Conservation (phyloP, 371 early-diverging fungal genomes). For the Lichtheimia corymbifera region DNA sequence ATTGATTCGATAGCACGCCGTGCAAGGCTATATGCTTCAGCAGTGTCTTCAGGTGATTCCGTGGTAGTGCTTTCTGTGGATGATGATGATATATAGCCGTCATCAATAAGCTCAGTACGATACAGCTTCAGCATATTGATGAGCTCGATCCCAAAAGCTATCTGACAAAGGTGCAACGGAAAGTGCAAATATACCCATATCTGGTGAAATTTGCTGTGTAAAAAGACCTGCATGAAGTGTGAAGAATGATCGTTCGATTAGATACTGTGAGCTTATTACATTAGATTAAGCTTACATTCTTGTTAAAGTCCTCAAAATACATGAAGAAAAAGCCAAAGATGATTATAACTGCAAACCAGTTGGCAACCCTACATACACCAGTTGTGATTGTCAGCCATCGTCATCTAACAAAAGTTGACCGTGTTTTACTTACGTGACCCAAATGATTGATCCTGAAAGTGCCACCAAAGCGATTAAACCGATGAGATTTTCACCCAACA, state of each 20-base stretch:
- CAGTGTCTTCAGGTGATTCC: background rate
- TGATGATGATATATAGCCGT: background rate
- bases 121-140: background rate
- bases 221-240: background rate
- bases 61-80: too few species aligned
- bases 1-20: background rate
- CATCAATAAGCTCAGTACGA: background rate
- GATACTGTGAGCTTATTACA: too few species aligned
- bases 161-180: background rate
- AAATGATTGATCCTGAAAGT: conserved; percentile 25
- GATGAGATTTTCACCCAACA: conserved; percentile 55
- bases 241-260: too few species aligned
- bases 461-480: conserved; percentile 44
- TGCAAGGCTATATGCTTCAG: background rate
- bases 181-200: background rate
- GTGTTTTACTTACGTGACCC: conserved; percentile 26
- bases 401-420: background rate
- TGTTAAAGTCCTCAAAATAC: conserved; percentile 56
- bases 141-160: background rate
- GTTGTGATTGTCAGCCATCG: background rate
- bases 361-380: conserved; percentile 19
- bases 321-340: conserved; percentile 57
- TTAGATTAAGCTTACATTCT: conserved; percentile 26
- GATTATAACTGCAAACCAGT: conserved; percentile 50
- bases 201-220: background rate